These are phyloP conservation scores for Rosa persica DNA, from an alignment of 306 rosid genomes.

Conservation along the genomic window DNA sequence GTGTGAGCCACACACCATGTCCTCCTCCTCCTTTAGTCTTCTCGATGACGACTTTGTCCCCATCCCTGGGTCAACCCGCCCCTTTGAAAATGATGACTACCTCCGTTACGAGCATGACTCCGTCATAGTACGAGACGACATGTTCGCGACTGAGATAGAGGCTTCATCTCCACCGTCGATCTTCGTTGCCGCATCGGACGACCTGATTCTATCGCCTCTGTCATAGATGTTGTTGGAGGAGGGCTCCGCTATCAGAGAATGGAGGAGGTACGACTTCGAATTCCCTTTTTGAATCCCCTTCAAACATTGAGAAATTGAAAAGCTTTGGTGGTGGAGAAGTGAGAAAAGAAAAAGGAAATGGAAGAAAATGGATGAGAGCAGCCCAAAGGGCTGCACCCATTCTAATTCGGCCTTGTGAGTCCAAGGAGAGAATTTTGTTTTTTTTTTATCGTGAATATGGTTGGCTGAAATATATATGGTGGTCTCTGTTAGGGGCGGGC, in stretches of 20 bases:
- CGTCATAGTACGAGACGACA: conserved; percentile 12
- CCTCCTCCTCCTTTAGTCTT: conserved; percentile 23
- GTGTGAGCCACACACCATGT: conserved; percentile 28
- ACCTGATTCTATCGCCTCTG: conserved; percentile 40
- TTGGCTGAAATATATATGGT: too few relatives aligned
- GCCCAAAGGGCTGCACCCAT: too few relatives aligned
- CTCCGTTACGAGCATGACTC: conserved; percentile 33
- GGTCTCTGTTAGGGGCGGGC: too few relatives aligned
- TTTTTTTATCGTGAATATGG: too few relatives aligned
- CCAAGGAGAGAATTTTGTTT: too few relatives aligned
- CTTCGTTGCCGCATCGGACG: conserved; percentile 32
- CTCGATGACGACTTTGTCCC: conserved; percentile 28
- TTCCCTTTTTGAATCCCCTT: too few relatives aligned
- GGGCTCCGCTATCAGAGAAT: conserved; percentile 40
- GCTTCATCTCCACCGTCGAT: conserved; percentile 25
- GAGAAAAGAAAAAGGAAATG: too few relatives aligned
- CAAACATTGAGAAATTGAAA: too few relatives aligned
- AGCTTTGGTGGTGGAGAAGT: too few relatives aligned
- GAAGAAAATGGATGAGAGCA: too few relatives aligned
- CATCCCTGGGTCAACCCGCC: conserved; percentile 29
- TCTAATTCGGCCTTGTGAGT: too few relatives aligned
- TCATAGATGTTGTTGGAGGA: conserved; percentile 39
- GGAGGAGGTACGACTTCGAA: conserved; percentile 39
- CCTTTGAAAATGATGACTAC: conserved; percentile 29
- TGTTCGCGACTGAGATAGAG: conserved; percentile 4